phyloP scores from a whole-genome alignment of 768 basidiomycete genomes.

The Mycena venus region DNA sequence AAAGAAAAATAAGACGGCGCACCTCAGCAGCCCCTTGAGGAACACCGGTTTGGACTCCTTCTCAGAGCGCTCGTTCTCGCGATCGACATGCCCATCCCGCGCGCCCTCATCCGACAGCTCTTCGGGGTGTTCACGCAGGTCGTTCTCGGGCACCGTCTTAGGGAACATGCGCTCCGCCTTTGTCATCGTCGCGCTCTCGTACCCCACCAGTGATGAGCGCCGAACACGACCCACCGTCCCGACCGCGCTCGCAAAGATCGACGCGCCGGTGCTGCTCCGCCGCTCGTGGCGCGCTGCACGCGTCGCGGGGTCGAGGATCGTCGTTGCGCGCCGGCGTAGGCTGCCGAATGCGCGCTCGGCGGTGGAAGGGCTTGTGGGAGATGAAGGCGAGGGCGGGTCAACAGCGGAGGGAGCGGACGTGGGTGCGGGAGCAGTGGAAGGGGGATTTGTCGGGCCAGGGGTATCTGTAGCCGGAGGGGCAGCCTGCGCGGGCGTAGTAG shows the following conservation, averaged over 20 bases:
- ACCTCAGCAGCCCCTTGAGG: conserved; percentile 97
- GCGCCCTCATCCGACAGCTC: conserved; percentile 50
- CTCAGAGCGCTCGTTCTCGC: conserved; percentile 62
- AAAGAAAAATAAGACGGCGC: conserved; percentile 38
- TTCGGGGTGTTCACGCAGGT: conserved; percentile 31
- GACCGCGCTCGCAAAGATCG: conserved; percentile 56
- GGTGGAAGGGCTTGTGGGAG: conserved; percentile 40
- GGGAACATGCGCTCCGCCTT: conserved; percentile 64
- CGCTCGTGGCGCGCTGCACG: conserved; percentile 76
- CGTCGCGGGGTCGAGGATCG: conserved; percentile 78
- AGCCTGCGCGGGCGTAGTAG: neutral
- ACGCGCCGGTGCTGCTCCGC: conserved; percentile 83
- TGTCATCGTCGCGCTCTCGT: conserved; percentile 51
- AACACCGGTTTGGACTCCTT: conserved; percentile 95
- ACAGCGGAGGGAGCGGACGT: conserved; percentile 52
- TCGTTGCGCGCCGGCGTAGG: conserved; percentile 82
- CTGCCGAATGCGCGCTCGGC: conserved; percentile 55
- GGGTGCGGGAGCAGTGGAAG: conserved; percentile 90
- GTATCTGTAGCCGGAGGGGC: conserved; percentile 66
- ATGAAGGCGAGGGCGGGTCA: conserved; percentile 41
- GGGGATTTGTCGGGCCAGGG: conserved; percentile 81
- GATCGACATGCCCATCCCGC: conserved; percentile 49
- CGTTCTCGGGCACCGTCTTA: conserved; percentile 57
- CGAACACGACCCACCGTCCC: conserved; percentile 79
- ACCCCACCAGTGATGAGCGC: conserved; percentile 79